Base-by-base conservation (phyloP, 257 asterid genomes). In the Scutellaria baicalensis region DNA sequence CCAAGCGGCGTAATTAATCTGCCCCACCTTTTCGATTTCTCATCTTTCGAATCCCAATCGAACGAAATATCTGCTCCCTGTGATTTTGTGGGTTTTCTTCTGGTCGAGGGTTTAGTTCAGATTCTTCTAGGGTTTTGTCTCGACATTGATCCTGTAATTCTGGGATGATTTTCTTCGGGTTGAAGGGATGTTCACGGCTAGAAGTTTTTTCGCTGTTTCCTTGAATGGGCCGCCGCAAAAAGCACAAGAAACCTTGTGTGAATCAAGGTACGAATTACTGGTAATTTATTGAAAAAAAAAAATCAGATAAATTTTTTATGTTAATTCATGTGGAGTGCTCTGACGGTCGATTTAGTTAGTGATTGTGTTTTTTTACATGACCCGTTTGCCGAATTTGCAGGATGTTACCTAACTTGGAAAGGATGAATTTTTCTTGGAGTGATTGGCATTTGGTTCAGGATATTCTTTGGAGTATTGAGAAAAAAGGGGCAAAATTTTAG, bases 191-290 rank as follows among this genome's bases (percentile, higher is more conserved):
- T 39, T 64, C 20, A 73, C 56, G 21, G 6, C 39, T 48, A 5
- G 59, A 31, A 45, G 38, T 6, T 49, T 31, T 43, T 68, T 68
- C 66, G 18, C 56, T 31, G 38, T 69, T 80, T 17, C 56, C 21
- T 16, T 47, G 77, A 67, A 82, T 82, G 85, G 77, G 81, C 69
- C 68, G 85, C 49, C 70, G 75, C 80, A 47, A 42, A 36, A 81
- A 70, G 74, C 72, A 12, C 81, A 61, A 72, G 76, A 77, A 72
- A 68, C 76, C 64, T 51, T 70, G 69, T 43, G 14, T 72, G 0
- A 68, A 67, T 64, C 54, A 59, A 75, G 91, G 91, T 88, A 75
- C 65, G 71, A 52, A 70, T 13, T 43, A 44, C 8, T 14, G 67
- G 59, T 16, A 21, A 66, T n/a, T n/a, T n/a, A n/a, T n/a, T n/a